These are phyloP conservation scores for Uronychia binucleata DNA, from an alignment of 73 alveolate genomes.

Conservation along the genomic window DNA sequence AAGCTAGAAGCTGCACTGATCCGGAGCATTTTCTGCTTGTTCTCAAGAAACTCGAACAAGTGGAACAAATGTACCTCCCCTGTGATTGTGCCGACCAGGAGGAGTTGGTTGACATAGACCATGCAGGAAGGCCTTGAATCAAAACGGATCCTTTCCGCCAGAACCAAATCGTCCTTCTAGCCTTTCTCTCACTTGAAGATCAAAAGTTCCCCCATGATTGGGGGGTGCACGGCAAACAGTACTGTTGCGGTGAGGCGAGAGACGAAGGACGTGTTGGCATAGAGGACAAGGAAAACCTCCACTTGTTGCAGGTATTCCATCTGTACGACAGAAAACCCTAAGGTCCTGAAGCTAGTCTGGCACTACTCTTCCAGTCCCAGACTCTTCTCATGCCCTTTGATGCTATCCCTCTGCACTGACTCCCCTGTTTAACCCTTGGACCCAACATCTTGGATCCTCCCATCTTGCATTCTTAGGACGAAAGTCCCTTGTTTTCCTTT, in stretches of 20 bases:
- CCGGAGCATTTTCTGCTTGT: background rate
- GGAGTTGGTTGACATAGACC: background rate
- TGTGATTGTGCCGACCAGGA: background rate
- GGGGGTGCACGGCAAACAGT: background rate
- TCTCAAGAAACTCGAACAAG: background rate
- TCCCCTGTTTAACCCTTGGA: too few species aligned
- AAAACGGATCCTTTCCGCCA: background rate
- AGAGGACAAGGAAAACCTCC: background rate
- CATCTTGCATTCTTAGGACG: too few species aligned
- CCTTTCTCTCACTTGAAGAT: background rate
- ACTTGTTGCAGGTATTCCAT: background rate
- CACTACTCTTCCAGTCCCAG: too few species aligned
- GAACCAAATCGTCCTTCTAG: background rate
- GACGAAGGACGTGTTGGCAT: background rate
- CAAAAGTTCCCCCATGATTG: background rate
- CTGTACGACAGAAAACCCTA: background rate
- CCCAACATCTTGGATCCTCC: too few species aligned
- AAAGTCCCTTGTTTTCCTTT: too few species aligned
- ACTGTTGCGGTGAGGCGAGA: background rate
- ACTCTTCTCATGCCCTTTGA: too few species aligned
- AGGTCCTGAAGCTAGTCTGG: too few species aligned
- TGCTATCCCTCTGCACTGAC: too few species aligned
- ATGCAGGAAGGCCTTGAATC: background rate
- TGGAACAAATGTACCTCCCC: background rate
- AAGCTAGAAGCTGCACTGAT: background rate